Base-by-base conservation (phyloP, 164 flowering plant genomes). In the Sextonia rubra region DNA sequence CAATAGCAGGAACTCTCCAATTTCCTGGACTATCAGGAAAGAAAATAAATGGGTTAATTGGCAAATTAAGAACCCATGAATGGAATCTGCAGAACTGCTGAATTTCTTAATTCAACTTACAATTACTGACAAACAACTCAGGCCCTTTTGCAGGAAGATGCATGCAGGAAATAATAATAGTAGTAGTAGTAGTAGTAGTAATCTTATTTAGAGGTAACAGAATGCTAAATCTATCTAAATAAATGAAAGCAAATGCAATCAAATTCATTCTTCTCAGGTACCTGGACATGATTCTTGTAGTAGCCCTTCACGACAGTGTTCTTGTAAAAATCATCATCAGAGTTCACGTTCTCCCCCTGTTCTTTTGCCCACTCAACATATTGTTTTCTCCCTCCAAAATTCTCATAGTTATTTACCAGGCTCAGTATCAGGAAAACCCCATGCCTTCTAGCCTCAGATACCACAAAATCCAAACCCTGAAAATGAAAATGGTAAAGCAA, bases 281-380 rank as follows among this genome's bases (percentile, higher is more conserved):
- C 64, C 64, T 24, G 8, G 20, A 61, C 76, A 77, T 93, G 93
- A 68, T 90, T 86, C 69, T 90, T 87, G 86, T 86, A 91, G 78
- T 60, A 89, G 2, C 79, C 82, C 74, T 90, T 93, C 22, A 86
- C 86, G n/a, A 85, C 80, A 68, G 88, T 56, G 69, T 87, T 87
- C 11, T 82, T 85, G 71, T 72, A 93, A 86, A 93, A 93, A 71
- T 86, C 96, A 83, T 93, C 98, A 3, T 87, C 93, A 29, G 86
- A 83, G 14, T 77, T 47, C 26, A 87, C 9, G 61, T 80, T 63
- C 72, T 87, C 86, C 7, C 93, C 96, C 66, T 82, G 83, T 64
- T 77, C 81, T 78, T 83, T 88, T 64, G 89, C 98, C 98, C 97
- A 93, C 2, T 85, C 77, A 24, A 90, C 91, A 69, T 93, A 91